phyloP scores from a whole-genome alignment of 139 green algal species.

The Medakamo hakoo region DNA sequence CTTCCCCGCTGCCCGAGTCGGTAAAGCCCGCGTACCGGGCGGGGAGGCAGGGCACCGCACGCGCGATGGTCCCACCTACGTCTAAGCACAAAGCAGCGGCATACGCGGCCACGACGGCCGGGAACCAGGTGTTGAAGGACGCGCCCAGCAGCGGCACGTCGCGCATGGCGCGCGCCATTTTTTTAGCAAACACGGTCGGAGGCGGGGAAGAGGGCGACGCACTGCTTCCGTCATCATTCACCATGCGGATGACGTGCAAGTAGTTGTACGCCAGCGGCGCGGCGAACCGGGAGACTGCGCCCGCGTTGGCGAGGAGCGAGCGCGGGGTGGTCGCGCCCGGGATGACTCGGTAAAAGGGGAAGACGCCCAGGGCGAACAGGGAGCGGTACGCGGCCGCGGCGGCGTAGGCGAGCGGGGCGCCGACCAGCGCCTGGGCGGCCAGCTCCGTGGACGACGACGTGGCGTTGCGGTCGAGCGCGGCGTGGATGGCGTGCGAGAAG shows the following conservation, averaged over 20 bases:
- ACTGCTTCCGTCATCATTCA: slow-evolving; percentile 1
- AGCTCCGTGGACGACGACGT: too few relatives aligned
- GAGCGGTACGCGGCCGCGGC: slow-evolving; percentile 76
- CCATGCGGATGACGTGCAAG: slow-evolving; percentile 34
- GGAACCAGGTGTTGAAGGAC: slow-evolving; percentile 67
- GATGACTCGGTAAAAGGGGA: slow-evolving; percentile 61
- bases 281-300: slow-evolving; percentile 73
- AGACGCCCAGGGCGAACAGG: slow-evolving; percentile 66
- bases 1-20: too few relatives aligned
- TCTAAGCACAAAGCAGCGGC: slow-evolving; percentile 29
- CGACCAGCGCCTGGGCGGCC: slow-evolving; percentile 25
- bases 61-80: slow-evolving; percentile 29
- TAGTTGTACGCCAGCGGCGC: slow-evolving; percentile 80
- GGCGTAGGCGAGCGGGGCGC: slow-evolving; percentile 70
- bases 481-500: slow-evolving; percentile 34
- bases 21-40: background rate
- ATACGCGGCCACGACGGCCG: slow-evolving; percentile 49
- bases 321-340: slow-evolving; percentile 35
- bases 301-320: slow-evolving; percentile 32
- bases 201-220: background rate
- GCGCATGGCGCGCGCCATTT: slow-evolving; percentile 57
- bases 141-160: slow-evolving; percentile 47
- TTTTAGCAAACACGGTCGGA: slow-evolving; percentile 42
- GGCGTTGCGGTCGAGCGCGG: slow-evolving; percentile 4
- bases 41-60: slow-evolving; percentile 13